Base-by-base conservation (phyloP, 2,329 filamentous ascomycete genomes). In the Venturia effusa region DNA sequence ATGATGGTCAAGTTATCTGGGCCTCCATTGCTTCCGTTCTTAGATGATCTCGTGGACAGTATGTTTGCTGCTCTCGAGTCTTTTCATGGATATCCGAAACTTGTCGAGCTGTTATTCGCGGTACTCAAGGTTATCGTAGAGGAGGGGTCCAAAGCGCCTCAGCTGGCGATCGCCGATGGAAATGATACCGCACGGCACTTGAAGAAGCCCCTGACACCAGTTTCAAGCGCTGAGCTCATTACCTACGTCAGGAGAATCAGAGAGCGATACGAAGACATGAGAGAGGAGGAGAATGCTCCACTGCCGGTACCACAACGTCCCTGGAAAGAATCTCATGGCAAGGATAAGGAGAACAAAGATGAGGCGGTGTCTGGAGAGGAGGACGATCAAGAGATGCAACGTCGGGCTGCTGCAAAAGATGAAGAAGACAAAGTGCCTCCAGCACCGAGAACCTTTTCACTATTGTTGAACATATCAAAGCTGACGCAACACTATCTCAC, bases 1-100 rank as follows among this genome's bases (percentile, higher is more conserved):
- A 97, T 99, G 92, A 95, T 97, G 89, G 86, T 97, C 66, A 86
- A 84, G 32, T 82, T 99, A 17, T 90, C 92, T 22, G 94, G 94
- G 0, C 86, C 92, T 1, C 82, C 81, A 8, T 74, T 99, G 27
- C 81, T 99, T 13, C 92, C 92, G 0, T 97, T 92, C 71, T 79
- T 99, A 1, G 93, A 97, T 71, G 94, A 99, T 71, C 84, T 96
- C 0, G 86, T 97, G 3, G 88, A 87, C 4, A 93, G 90, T 0
- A 91, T 99, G 45, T 97, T 99, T 73, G 88, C 89, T 0, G 91
- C 92, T 0, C 78, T 99, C n/a, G 92, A 97, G 68, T 90, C 91
- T 70, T 99, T 94, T 70, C 94, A 99, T 70, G 94, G 94, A 1
- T 97, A 99, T 72, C 87, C 91, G 0, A 77, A 83, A 22, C 86